Conservation (phyloP, 441 rosid species). For the Euphorbia celastroides region DNA sequence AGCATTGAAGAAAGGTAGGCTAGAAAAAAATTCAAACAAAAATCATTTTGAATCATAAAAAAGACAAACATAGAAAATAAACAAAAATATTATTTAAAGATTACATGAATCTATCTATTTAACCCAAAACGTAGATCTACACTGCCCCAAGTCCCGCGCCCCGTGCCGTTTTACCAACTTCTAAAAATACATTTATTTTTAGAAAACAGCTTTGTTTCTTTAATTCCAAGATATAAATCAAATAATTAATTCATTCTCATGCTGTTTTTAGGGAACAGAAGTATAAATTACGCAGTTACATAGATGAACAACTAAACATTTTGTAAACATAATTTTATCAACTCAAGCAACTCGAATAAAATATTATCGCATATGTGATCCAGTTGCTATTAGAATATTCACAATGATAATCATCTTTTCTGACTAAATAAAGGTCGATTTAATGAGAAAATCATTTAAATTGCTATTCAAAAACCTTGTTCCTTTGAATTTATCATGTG, state of each 20-base stretch:
- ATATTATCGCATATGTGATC: background rate
- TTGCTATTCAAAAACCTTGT: background rate
- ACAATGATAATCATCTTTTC: too few species aligned
- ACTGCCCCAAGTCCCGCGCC: constrained; percentile 27
- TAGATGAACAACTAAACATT: background rate
- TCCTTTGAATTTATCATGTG: too few species aligned
- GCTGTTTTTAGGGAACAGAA: background rate
- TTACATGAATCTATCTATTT: background rate
- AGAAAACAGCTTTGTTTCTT: background rate
- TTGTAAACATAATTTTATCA: background rate
- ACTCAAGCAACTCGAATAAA: background rate
- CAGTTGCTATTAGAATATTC: background rate
- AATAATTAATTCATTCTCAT: background rate
- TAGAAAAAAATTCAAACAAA: too few species aligned
- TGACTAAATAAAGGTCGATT: too few species aligned
- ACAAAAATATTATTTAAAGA: background rate
- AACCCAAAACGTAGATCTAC: constrained; percentile 3
- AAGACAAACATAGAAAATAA: too few species aligned
- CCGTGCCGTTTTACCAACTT: constrained; percentile 11
- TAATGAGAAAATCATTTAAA: background rate
- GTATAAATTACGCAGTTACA: background rate
- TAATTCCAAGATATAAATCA: background rate
- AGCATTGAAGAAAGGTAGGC: too few species aligned
- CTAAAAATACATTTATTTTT: background rate
- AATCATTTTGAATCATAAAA: too few species aligned